phyloP scores from a whole-genome alignment of 768 basidiomycete species.

The Naganishia onofrii region DNA sequence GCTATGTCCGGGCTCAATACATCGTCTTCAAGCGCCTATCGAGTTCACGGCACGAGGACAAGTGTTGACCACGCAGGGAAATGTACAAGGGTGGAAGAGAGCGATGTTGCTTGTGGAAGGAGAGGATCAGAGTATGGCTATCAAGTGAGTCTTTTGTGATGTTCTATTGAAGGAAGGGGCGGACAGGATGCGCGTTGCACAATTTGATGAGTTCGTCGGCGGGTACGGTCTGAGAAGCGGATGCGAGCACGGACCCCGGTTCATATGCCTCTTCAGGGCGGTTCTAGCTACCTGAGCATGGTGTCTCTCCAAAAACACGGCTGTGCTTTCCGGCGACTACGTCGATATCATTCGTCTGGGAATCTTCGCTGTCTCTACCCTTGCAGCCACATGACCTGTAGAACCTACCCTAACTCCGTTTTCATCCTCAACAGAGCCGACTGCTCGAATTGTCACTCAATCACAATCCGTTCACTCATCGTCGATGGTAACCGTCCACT shows the following conservation, averaged over 20 bases:
- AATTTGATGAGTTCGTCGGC: too few species aligned
- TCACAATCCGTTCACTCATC: constrained; percentile 43
- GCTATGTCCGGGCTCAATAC: constrained; percentile 49
- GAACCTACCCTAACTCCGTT: not conserved
- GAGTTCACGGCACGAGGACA: constrained; percentile 48
- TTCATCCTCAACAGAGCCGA: constrained; percentile 44
- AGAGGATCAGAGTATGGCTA: constrained; percentile 45
- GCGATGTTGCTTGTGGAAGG: constrained; percentile 52
- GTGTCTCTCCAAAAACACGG: too few species aligned
- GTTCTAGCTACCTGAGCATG: too few species aligned
- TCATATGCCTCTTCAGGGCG: too few species aligned
- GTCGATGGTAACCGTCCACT: constrained; percentile 52
- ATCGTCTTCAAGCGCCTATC: constrained; percentile 46
- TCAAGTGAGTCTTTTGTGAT: constrained; percentile 45
- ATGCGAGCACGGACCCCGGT: too few species aligned
- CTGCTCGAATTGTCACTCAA: constrained; percentile 43
- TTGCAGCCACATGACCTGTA: not conserved
- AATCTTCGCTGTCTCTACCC: too few species aligned
- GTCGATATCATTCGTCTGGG: too few species aligned
- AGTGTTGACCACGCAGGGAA: constrained; percentile 48
- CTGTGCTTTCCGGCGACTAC: too few species aligned
- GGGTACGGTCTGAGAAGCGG: too few species aligned
- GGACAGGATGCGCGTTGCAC: too few species aligned
- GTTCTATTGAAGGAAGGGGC: not conserved
- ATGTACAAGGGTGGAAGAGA: constrained; percentile 43